phyloP scores from a whole-genome alignment of 805 yeast species.

The Suhomyces pyralidae region DNA sequence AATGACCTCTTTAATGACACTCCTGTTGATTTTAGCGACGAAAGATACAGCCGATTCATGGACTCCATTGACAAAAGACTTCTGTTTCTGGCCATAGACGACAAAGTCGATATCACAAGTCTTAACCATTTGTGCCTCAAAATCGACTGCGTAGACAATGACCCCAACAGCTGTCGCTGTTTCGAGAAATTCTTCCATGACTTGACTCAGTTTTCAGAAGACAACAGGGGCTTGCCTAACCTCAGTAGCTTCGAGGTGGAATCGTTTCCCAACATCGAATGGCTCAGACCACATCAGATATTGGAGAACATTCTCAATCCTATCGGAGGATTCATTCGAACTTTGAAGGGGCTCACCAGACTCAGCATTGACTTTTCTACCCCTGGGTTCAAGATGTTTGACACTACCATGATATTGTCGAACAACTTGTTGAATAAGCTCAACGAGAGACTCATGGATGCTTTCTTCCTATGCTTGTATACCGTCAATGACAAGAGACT shows the following conservation, averaged over 20 bases:
- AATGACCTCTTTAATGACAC: constrained; percentile 8
- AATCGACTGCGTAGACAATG: constrained; percentile 28
- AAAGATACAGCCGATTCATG: constrained; percentile 11
- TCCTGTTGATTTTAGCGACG: constrained; percentile 7
- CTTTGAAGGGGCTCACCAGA: constrained; percentile 20
- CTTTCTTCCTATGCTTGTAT: constrained; percentile 30
- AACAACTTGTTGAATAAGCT: constrained; percentile 27
- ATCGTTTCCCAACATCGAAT: constrained; percentile 30
- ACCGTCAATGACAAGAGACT: constrained; percentile 2
- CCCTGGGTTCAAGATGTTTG: constrained; percentile 38
- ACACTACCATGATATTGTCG: constrained; percentile 27
- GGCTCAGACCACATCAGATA: constrained; percentile 35
- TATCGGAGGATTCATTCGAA: constrained; percentile 26
- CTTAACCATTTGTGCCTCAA: constrained; percentile 24
- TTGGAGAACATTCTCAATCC: constrained; percentile 30
- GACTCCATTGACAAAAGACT: constrained; percentile 17
- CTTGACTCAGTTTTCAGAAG: constrained; percentile 18
- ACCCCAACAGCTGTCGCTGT: constrained; percentile 23
- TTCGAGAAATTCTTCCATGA: constrained; percentile 26
- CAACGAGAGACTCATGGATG: constrained; percentile 34
- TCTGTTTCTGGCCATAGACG: constrained; percentile 16
- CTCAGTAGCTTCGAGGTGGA: constrained; percentile 27
- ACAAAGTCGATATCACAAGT: constrained; percentile 23
- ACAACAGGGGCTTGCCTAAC: constrained; percentile 29
- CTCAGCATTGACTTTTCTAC: constrained; percentile 32